phyloP scores from a whole-genome alignment of 1,139 yeast species.

The Hansenula anomala region DNA sequence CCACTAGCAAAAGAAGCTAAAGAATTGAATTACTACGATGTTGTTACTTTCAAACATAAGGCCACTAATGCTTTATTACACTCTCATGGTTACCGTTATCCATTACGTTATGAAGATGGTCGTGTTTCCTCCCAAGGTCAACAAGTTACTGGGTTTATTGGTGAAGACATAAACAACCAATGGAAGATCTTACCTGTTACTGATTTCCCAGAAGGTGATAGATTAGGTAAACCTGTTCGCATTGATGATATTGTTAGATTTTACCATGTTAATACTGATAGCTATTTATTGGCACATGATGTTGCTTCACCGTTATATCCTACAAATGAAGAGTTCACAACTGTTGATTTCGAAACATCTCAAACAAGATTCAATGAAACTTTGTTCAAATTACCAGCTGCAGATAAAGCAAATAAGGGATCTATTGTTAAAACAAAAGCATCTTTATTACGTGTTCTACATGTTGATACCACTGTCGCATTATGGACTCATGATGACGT shows the following conservation, averaged over 20 bases:
- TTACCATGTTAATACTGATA: conserved; percentile 76
- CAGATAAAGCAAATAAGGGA: conserved; percentile 44
- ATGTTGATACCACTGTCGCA: conserved; percentile 84
- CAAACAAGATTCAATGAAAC: conserved; percentile 62
- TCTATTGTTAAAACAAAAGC: conserved; percentile 65
- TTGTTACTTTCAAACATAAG: conserved; percentile 70
- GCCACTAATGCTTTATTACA: conserved; percentile 74
- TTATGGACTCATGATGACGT: conserved; percentile 92
- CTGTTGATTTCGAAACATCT: conserved; percentile 58
- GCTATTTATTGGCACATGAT: conserved; percentile 83
- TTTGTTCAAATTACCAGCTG: conserved; percentile 67
- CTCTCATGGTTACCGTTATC: conserved; percentile 72
- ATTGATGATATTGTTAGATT: conserved; percentile 72
- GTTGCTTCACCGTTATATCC: conserved; percentile 94
- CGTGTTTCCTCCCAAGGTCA: conserved; percentile 94
- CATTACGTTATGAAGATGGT: conserved; percentile 93
- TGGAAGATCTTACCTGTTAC: conserved; percentile 82
- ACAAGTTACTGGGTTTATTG: conserved; percentile 75
- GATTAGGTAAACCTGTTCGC: conserved; percentile 41
- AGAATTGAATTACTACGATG: conserved; percentile 70
- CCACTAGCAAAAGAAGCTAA: conserved; percentile 69
- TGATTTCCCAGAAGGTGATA: conserved; percentile 34
- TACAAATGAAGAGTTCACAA: conserved; percentile 88
- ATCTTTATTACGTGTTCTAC: conserved; percentile 64
- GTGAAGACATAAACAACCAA: conserved; percentile 62